Evolutionary conservation across 2,329 filamentous ascomycete genomes (phyloP).

Genomic region (Aspergillus amoenus): DNA sequence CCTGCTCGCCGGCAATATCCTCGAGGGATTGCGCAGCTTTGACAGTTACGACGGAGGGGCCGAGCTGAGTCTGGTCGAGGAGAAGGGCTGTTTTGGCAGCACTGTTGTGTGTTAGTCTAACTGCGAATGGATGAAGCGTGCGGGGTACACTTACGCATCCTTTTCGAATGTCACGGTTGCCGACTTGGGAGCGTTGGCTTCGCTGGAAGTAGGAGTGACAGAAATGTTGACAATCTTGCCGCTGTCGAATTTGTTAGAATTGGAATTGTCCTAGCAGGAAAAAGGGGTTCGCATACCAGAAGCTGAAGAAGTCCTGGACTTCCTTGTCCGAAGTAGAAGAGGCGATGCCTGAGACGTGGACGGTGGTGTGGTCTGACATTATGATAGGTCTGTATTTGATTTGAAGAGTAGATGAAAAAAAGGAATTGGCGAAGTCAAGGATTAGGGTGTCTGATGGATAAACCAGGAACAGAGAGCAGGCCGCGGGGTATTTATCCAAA

Average conservation of each 20-base stretch:
- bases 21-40: slow-evolving; percentile 67
- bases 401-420: neutral
- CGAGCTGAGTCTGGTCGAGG: slow-evolving; percentile 94
- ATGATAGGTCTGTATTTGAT: slow-evolving; percentile 23
- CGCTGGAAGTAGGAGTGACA: slow-evolving; percentile 60
- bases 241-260: slow-evolving; percentile 46
- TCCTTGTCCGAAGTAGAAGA: slow-evolving; percentile 81
- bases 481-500: slow-evolving; percentile 16
- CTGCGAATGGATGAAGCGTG: slow-evolving; percentile 9
- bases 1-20: slow-evolving; percentile 61
- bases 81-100: slow-evolving; percentile 96
- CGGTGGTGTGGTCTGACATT: slow-evolving; percentile 63
- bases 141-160: slow-evolving; percentile 61
- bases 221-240: slow-evolving; percentile 88
- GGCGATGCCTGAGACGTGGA: slow-evolving; percentile 89
- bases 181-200: slow-evolving; percentile 66
- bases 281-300: slow-evolving; percentile 61
- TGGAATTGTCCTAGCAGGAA: neutral
- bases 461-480: slow-evolving; percentile 5
- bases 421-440: neutral
- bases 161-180: slow-evolving; percentile 97
- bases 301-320: slow-evolving; percentile 95
- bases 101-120: slow-evolving; percentile 25
- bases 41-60: slow-evolving; percentile 73
- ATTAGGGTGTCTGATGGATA: neutral